Conservation (phyloP, 1,284 basidiomycete species). For the Amylostereum chailletii region DNA sequence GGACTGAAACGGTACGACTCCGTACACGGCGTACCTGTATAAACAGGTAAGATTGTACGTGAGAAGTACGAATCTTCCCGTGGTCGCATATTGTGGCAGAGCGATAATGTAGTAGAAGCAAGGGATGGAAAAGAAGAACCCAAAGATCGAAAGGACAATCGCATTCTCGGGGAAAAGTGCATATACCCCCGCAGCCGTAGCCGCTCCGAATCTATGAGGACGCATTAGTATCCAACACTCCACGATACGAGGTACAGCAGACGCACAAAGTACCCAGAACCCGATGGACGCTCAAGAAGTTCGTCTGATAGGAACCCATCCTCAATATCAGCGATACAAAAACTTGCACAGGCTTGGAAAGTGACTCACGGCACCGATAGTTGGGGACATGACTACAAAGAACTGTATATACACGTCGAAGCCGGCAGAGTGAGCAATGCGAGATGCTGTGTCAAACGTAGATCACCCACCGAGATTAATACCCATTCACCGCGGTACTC, state of each 20-base stretch:
- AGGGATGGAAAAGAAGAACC: conserved; percentile 86
- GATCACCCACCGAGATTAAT: conserved; percentile 67
- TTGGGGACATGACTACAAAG: conserved; percentile 85
- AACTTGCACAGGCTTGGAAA: background rate
- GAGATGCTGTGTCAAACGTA: background rate
- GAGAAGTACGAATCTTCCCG: conserved; percentile 81
- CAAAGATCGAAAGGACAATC: conserved; percentile 70
- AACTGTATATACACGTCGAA: conserved; percentile 35
- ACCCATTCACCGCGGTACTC: conserved; percentile 91
- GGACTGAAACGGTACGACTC: too few relatives aligned
- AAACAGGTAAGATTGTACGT: conserved; percentile 90
- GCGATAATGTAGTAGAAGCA: conserved; percentile 90
- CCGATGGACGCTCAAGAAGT: conserved; percentile 71
- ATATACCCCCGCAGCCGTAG: conserved; percentile 67
- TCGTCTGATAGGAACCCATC: conserved; percentile 47
- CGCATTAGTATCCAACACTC: background rate
- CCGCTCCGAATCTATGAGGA: conserved; percentile 61
- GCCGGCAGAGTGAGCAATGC: too few relatives aligned
- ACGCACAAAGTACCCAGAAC: conserved; percentile 76
- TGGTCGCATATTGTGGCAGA: conserved; percentile 71
- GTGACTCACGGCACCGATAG: conserved; percentile 67
- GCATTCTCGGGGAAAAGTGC: conserved; percentile 72
- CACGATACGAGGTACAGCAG: background rate
- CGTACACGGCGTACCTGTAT: conserved; percentile 51
- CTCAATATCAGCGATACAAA: conserved; percentile 1